Base-by-base conservation (phyloP, 768 basidiomycete genomes). In the Panellus pusillus region DNA sequence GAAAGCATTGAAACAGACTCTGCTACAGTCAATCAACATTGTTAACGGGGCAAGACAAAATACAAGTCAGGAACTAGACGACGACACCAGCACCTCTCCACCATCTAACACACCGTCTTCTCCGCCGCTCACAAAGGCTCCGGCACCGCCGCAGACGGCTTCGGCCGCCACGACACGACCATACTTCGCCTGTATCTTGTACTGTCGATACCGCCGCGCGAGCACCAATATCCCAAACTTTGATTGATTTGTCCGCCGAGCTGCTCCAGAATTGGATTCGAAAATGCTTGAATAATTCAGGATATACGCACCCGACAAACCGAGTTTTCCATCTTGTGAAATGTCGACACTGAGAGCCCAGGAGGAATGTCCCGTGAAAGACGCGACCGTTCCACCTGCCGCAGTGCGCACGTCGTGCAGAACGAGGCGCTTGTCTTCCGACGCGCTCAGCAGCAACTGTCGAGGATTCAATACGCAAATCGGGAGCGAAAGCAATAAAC, bases 351-450 rank as follows among this genome's bases (percentile, higher is more conserved):
- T 87, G 35, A 98, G 77, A 2, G 93, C 91, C 93, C 95, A 96
- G 9, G 93, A 94, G 0, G 90, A 80, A 68, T 98, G 94, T 0
- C 94, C 94, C 6, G 83, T 81, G 60, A 98, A 75, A 9, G 91
- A 85, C 13, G 94, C 91, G 17, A 95, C 91, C 1, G 87, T 86
- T 37, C 89, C 62, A 32, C 59, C 59, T 37, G 54, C 51, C 1
- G 86, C 75, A n/a, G 80, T 76, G 50, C 94, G 86, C 14, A 94
- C 89, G 65, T 98, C 94, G 68, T 96, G 92, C 44, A 96, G 71
- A 48, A 93, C 86, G 54, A 98, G 85, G n/a, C 91, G 83, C 68
- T 92, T 93, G 71, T 96, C 94, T 67, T 98, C 94, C 3, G 93
- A 95, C 2, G 89, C 94, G 39, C 91, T 93, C 47, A 94, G 74